A percentile compares a stretch with the other conserved stretches of the same genome.
phyloP scores from a whole-genome alignment of 1,139 yeast species.

The Eremothecium gossypii region DNA sequence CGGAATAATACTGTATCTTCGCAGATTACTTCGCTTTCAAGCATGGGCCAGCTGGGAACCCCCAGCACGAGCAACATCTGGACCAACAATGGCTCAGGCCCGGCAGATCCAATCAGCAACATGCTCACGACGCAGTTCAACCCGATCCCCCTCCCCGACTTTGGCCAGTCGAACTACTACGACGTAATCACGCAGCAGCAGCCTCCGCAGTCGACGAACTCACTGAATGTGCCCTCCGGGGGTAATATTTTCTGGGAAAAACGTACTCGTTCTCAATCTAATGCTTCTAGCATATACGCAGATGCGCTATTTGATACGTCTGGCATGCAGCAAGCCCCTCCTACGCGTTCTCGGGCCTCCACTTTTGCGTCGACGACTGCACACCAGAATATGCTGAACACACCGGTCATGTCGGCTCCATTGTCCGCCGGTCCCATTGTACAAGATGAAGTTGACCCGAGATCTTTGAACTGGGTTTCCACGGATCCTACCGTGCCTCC shows the following conservation, averaged over 20 bases:
- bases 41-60: conserved; percentile 7
- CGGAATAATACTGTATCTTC: conserved; percentile 29
- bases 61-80: conserved; percentile 2
- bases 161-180: conserved; percentile 1
- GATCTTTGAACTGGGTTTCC: conserved; percentile 43
- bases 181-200: conserved; percentile 2
- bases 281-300: conserved; percentile 25
- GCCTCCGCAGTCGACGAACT: conserved; percentile 1
- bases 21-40: conserved; percentile 28
- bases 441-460: conserved; percentile 48
- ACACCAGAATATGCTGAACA: conserved; percentile 19
- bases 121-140: conserved; percentile 8
- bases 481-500: conserved; percentile 66
- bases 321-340: conserved; percentile 4
- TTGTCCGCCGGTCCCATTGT: conserved; percentile 33
- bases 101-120: conserved; percentile 8
- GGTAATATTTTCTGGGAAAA: conserved; percentile 5
- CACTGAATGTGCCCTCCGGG: conserved; percentile 4
- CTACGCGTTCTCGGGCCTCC: conserved; percentile 36
- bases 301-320: conserved; percentile 21
- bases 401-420: conserved; percentile 2
- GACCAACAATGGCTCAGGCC: conserved; percentile 5
- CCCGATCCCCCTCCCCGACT: conserved; percentile 16
- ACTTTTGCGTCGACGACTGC: conserved; percentile 24
- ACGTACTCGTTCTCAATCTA: conserved; percentile 25